phyloP scores from a whole-genome alignment of 192 early-diverging fungal genomes.

The Mortierella antarctica region DNA sequence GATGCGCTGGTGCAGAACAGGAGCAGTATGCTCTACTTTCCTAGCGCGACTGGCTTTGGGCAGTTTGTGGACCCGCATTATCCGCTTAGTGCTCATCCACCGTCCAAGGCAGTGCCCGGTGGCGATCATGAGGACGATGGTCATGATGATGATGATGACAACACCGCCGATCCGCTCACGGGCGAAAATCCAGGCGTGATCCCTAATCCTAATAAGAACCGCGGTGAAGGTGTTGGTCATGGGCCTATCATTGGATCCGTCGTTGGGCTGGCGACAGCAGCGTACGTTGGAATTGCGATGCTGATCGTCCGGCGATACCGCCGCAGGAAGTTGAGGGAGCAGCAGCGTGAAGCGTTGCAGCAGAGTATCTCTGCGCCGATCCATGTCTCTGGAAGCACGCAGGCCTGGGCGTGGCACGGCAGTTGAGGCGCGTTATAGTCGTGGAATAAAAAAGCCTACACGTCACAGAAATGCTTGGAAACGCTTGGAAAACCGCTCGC shows the following conservation, averaged over 20 bases:
- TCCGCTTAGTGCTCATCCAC: conserved; percentile 27
- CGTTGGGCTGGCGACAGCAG: conserved; percentile 24
- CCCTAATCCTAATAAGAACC: background rate
- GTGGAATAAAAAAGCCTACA: too few species aligned
- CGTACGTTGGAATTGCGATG: conserved; percentile 40
- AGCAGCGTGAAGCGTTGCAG: conserved; percentile 7
- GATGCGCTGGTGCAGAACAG: conserved; percentile 10
- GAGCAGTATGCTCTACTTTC: conserved; percentile 2
- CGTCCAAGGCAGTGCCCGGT: background rate
- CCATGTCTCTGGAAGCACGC: background rate
- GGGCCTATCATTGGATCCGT: conserved; percentile 13
- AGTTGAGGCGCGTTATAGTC: background rate
- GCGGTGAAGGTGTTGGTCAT: background rate
- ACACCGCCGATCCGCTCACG: background rate
- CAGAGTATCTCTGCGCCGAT: conserved; percentile 12
- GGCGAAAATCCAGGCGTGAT: conserved; percentile 2
- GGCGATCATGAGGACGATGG: background rate
- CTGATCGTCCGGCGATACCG: conserved; percentile 15
- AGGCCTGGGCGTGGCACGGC: conserved; percentile 43
- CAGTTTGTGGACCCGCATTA: conserved; percentile 29
- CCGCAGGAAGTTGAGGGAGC: background rate
- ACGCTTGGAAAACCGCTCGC: too few species aligned
- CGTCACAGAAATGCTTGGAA: too few species aligned
- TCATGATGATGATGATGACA: background rate
- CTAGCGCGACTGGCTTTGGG: conserved; percentile 16